Evolutionary conservation across 495 filamentous ascomycete genomes (phyloP).

Genomic region (Penicillium taxi): DNA sequence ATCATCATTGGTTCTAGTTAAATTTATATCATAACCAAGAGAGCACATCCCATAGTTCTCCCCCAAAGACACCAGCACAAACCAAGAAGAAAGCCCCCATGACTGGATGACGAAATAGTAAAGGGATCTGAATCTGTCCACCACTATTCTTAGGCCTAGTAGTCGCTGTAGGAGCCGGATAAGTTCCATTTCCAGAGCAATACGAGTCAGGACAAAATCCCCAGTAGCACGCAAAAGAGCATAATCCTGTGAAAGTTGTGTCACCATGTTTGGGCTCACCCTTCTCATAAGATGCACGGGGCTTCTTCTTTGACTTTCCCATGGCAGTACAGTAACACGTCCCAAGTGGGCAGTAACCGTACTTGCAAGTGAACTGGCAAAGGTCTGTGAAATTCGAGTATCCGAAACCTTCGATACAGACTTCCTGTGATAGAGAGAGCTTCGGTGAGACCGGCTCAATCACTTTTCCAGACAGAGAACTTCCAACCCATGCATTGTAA

Average conservation of each 20-base stretch:
- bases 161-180: too few species aligned
- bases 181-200: not conserved
- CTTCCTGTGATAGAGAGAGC: conserved; percentile 7
- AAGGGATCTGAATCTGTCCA: too few species aligned
- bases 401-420: conserved; percentile 10
- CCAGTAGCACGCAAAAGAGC: conserved; percentile 12
- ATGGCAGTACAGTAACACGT: conserved; percentile 14
- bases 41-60: too few species aligned
- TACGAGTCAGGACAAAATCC: conserved; percentile 6
- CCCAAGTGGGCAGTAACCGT: conserved; percentile 15
- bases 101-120: too few species aligned
- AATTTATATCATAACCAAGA: too few species aligned
- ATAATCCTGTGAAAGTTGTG: conserved; percentile 7
- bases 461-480: conserved; percentile 8
- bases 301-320: conserved; percentile 5
- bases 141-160: too few species aligned
- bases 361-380: conserved; percentile 12
- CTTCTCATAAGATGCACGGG: conserved; percentile 4
- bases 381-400: conserved; percentile 8
- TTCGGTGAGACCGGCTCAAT: conserved; percentile 3
- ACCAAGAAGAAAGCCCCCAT: too few species aligned
- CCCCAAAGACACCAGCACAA: too few species aligned
- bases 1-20: too few species aligned
- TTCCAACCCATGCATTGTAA: conserved; percentile 45
- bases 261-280: conserved; percentile 8